phyloP scores from a whole-genome alignment of 768 basidiomycete species.

The Suillus decipiens region DNA sequence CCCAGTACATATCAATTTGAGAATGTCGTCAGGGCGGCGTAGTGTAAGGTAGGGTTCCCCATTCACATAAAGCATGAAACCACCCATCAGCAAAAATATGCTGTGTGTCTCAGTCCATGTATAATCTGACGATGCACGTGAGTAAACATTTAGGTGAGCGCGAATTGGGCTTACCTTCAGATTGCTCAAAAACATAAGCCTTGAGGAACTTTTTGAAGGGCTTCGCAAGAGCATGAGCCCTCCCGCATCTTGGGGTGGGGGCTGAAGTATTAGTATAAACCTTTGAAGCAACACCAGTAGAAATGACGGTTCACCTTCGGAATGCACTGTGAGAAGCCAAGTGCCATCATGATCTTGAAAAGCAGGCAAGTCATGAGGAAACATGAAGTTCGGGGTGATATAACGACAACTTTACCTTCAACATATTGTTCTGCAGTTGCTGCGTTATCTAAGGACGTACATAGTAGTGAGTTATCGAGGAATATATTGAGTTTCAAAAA shows the following conservation, averaged over 20 bases:
- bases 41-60: not conserved
- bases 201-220: not conserved
- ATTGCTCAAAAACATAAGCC: not conserved
- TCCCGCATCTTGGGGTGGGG: too few species aligned
- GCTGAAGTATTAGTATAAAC: too few species aligned
- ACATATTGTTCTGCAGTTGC: too few species aligned
- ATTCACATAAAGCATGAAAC: conserved; percentile 17
- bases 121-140: not conserved
- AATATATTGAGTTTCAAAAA: not conserved
- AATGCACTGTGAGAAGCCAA: too few species aligned
- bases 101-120: conserved; percentile 9
- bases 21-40: not conserved
- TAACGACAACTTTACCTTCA: too few species aligned
- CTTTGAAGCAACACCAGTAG: too few species aligned
- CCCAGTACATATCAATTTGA: not conserved
- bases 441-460: too few species aligned
- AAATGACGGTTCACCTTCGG: too few species aligned
- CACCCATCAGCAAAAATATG: conserved; percentile 19
- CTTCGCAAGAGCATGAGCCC: not conserved
- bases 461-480: too few species aligned
- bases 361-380: too few species aligned
- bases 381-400: too few species aligned
- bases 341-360: too few species aligned
- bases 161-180: not conserved
- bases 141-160: not conserved